Evolutionary conservation across 129 eudicot genomes (phyloP), one percentile per base, ranked within the genome.

Genomic region (Helichrysum umbraculigerum): DNA sequence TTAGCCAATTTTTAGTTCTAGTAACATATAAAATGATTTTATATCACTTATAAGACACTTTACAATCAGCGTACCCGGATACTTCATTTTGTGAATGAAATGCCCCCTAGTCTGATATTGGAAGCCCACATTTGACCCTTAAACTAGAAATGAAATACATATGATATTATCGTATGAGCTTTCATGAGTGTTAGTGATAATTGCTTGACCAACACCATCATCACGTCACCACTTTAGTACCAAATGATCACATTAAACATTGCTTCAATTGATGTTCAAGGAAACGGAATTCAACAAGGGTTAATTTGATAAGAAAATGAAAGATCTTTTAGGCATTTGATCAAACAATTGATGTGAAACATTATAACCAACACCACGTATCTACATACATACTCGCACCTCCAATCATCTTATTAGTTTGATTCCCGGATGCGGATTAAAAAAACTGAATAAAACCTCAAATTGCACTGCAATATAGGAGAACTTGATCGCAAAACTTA

Each of bases 51-150:
- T 32, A 74, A 54, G 6, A 35, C 19, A 42, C 17, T 10, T 44
- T 44, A 44, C 52, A 25, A 44, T 17, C 52, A 11, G 52, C 22
- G 25, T 72, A 72, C 86, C 82, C 22, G 71, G 65, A 67, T 22
- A 52, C 75, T 78, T 82, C 68, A 72, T 39, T 32, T 61, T 65
- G 47, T 14, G 77, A 68, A 72, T 4, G 61, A 62, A 30, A 65
- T 67, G 21, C 28, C 68, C 78, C 39, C 47, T 67, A 6, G 79
- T 81, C 69, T 74, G 88, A 81, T 81, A 73, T n/a, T 78, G 85
- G 76, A 59, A 75, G 60, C 84, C 88, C 70, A 71, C 72, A 62
- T 78, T 80, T 12, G 69, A 52, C 44, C 87, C 91, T 89, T 83
- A 76, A 84, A 84, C 35, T 20, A 39, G 41, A 7, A 47, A 44